Conservation (phyloP, 1,139 yeast genomes). For the Debaryomyces psychrophilus region DNA sequence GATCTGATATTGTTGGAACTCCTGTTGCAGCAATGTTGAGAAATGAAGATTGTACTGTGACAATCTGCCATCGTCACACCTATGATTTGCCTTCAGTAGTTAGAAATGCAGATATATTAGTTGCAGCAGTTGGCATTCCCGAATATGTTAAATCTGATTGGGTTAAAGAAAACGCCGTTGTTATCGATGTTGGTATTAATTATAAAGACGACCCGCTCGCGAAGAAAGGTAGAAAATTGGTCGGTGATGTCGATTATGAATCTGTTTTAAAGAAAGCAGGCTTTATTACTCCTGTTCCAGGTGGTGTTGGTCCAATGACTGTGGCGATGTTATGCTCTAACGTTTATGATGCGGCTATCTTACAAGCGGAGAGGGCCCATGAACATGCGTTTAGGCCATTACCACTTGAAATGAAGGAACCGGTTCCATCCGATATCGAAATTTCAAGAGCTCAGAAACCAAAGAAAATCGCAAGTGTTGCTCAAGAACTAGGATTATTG, state of each 20-base stretch:
- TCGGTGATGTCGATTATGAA: conserved; percentile 76
- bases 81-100: conserved; percentile 53
- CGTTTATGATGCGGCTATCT: conserved; percentile 65
- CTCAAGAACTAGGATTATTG: conserved; percentile 64
- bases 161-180: conserved; percentile 69
- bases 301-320: conserved; percentile 92
- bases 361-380: conserved; percentile 53
- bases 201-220: conserved; percentile 65
- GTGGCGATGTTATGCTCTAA: conserved; percentile 80
- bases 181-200: conserved; percentile 81
- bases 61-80: conserved; percentile 68
- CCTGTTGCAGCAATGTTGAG: conserved; percentile 76
- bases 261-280: conserved; percentile 59
- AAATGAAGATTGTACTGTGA: conserved; percentile 75
- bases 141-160: conserved; percentile 72
- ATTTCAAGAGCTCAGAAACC: conserved; percentile 76
- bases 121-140: conserved; percentile 78
- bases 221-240: conserved; percentile 66
- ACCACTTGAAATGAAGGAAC: conserved; percentile 51
- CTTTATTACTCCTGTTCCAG: conserved; percentile 79
- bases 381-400: conserved; percentile 51
- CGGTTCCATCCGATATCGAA: conserved; percentile 78
- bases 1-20: conserved; percentile 83
- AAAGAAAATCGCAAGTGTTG: conserved; percentile 63
- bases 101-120: conserved; percentile 68